Percentiles rank a stretch among this genome's conserved stretches.
phyloP scores from a whole-genome alignment of 2,329 filamentous ascomycete species.

The Diaporthe capsici region DNA sequence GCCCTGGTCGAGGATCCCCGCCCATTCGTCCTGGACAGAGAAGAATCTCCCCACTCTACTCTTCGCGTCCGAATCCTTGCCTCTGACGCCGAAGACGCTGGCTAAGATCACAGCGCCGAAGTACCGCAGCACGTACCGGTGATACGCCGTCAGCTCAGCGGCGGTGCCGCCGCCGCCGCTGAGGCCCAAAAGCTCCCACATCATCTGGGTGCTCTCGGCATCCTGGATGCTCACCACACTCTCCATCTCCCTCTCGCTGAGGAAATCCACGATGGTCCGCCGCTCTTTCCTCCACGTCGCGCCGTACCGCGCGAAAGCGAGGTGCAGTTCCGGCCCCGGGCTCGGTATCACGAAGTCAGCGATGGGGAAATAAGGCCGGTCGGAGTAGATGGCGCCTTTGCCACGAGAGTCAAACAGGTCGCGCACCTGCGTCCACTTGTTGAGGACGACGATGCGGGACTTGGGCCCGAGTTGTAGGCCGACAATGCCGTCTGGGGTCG shows the following conservation, averaged over 20 bases:
- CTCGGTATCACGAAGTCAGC: slow-evolving; percentile 41
- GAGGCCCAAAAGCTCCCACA: slow-evolving; percentile 43
- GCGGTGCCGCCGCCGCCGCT: neutral
- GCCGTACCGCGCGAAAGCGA: slow-evolving; percentile 43
- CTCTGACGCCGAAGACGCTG: slow-evolving; percentile 43
- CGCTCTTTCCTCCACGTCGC: slow-evolving; percentile 43
- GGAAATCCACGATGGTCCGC: slow-evolving; percentile 43
- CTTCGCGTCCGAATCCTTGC: slow-evolving; percentile 31
- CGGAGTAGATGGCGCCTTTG: slow-evolving; percentile 44
- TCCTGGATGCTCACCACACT: slow-evolving; percentile 42
- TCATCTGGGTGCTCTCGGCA: slow-evolving; percentile 45
- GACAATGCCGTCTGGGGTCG: slow-evolving; percentile 41
- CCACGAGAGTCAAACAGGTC: slow-evolving; percentile 46
- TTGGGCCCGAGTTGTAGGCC: slow-evolving; percentile 44
- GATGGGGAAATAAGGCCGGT: slow-evolving; percentile 41
- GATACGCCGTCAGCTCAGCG: slow-evolving; percentile 34
- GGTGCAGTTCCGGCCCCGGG: slow-evolving; percentile 42
- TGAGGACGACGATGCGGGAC: slow-evolving; percentile 43
- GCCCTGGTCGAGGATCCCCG: slow-evolving; percentile 36
- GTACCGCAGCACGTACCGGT: slow-evolving; percentile 41
- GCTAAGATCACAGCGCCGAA: slow-evolving; percentile 44
- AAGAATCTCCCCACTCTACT: slow-evolving; percentile 42
- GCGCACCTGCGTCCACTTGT: slow-evolving; percentile 43
- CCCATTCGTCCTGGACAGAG: slow-evolving; percentile 42
- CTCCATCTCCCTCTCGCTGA: slow-evolving; percentile 41